These are phyloP conservation scores for Knufia fluminis DNA, from an alignment of 2,329 filamentous ascomycete genomes.

Conservation along the genomic window DNA sequence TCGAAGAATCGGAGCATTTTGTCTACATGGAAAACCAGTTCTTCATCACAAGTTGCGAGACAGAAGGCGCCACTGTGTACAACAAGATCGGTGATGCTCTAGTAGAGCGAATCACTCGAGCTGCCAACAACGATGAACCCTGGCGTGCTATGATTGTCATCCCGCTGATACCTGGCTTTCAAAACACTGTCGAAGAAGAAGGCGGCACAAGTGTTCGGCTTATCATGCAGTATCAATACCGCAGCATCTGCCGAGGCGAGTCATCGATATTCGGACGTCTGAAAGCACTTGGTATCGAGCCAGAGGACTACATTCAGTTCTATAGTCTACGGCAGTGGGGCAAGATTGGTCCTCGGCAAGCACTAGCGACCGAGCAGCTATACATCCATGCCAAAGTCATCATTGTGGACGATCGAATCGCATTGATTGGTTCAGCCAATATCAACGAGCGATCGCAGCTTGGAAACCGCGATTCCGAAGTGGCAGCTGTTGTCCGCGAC, in stretches of 20 bases:
- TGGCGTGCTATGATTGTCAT: conserved; percentile 89
- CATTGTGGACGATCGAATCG: conserved; percentile 86
- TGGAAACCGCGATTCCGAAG: conserved; percentile 83
- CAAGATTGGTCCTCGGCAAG: conserved; percentile 71
- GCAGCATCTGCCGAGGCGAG: conserved; percentile 88
- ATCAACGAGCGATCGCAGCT: conserved; percentile 98
- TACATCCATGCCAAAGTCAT: conserved; percentile 98
- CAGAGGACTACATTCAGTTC: conserved; percentile 92
- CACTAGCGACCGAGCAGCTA: conserved; percentile 85
- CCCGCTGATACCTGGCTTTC: conserved; percentile 95
- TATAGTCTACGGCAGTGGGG: conserved; percentile 90
- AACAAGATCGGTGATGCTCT: conserved; percentile 93
- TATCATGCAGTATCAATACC: conserved; percentile 95
- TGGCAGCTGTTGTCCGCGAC: conserved; percentile 81
- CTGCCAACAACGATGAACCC: conserved; percentile 71
- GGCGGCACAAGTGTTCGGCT: conserved; percentile 89
- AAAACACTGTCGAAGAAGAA: conserved; percentile 88
- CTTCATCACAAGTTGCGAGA: conserved; percentile 87
- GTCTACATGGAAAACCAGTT: conserved; percentile 99
- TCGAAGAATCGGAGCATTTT: conserved; percentile 90
- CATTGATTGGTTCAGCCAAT: conserved; percentile 92
- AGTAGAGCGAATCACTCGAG: conserved; percentile 81
- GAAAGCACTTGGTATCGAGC: conserved; percentile 70
- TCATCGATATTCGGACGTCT: conserved; percentile 85
- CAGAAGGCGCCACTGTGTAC: conserved; percentile 75